Base-by-base conservation (phyloP, 768 basidiomycete genomes). In the Tremella yokohamensis region DNA sequence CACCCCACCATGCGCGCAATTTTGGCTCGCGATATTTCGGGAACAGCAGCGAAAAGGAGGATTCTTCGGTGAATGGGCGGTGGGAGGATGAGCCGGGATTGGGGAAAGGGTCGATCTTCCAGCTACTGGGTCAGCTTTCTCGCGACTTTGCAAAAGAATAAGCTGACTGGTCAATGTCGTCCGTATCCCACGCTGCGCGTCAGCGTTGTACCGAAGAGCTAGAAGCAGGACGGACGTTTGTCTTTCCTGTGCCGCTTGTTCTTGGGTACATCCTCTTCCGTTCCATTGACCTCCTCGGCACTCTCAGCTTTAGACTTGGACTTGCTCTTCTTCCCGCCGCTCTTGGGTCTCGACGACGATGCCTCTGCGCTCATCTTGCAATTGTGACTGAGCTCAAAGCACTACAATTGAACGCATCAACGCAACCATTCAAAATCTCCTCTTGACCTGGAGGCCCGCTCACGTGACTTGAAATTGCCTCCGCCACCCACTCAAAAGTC, bases 11-110 rank as follows among this genome's bases (percentile, higher is more conserved):
- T 76, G 98, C 91, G 44, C 91, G 84, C 49, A 99, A 79, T 72
- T 98, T 98, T 26, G 69, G 73, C 83, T 99, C 96, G 65, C 96
- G 84, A 74, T 98, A 98, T 78, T 96, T 98, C 12, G 96, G 96
- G 78, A 99, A 99, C 9, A 99, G 83, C 1, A 96, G 94, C 9
- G 94, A 94, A 70, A 98, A 99, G 0, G 91, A 94, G 2, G 92
- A 96, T 80, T 99, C 96, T 76, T 98, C 94, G 1, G 85, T 82
- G 79, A 99, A 91, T 1, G 77, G 73, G 19, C 57, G 56, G 42
- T 70, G 69, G 8, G 57, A 40, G 1, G 88, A 81, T 0, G 88
- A 88, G 13, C 83, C 85, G 69, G 85, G 86, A 3, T 82, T 80
- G 11, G 71, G 65, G 77, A 97, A 97, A 6, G 86, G 77, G 24